Base-by-base conservation (phyloP, 257 asterid genomes). In the Linaria vulgaris region DNA sequence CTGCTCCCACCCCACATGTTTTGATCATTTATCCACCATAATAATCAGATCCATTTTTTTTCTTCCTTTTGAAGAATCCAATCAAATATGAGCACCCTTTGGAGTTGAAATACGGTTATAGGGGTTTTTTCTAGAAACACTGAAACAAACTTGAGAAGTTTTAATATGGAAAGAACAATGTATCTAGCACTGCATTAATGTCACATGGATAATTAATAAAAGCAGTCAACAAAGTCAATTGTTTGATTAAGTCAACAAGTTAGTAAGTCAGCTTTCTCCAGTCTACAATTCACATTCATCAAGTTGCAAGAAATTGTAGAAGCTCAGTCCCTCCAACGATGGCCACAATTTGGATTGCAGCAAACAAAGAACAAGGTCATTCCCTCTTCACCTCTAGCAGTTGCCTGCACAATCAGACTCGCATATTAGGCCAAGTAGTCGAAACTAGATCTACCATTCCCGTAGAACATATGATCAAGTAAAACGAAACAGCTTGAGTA, bases 331-430 rank as follows among this genome's bases (percentile, higher is more conserved):
- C 98, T 91, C 98, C 98, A 91, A 44, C 95, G 85, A 69, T 81
- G 67, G 58, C 96, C 96, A 58, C 96, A 91, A 61, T 75, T 88
- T 0, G 98, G 86, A 66, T 88, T 91, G 92, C 98, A 91, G 88
- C 98, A 91, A 57, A 88, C 96, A 12, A 91, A 91, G 84, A 88
- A 86, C 70, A 91, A 76, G 0, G 96, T 81, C 98, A 88, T 88
- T 17, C 98, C 98, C 80, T 91, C 96, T 81, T 91, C 98, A 48
- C 96, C 96, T 69, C 92, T 74, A 54, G 95, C 88, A 79, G 95
- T 88, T 23, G 96, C 98, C 98, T 91, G 92, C 73, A 69, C 41
- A n/a, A 53, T 27, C 34, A 27, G 6, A 27, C 34, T 27, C 6
- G 25, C 16, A 45, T 31, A 45, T 51, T 31, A 48, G 55, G 61